phyloP scores from a whole-genome alignment of 768 basidiomycete genomes.

The Ramaria sp. region DNA sequence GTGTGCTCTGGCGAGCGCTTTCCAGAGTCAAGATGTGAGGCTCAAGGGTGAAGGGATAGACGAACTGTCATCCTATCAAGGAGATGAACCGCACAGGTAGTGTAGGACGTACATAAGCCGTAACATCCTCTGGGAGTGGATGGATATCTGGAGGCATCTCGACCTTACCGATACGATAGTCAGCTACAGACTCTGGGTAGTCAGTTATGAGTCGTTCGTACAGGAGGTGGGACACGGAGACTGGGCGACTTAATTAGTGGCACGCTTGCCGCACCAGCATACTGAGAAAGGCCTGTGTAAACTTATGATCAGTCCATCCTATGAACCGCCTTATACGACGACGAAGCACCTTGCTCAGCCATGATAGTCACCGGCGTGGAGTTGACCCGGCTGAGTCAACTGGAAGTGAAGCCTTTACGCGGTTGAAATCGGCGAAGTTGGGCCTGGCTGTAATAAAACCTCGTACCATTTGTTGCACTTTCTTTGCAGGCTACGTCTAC shows the following conservation, averaged over 20 bases:
- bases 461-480: neutral
- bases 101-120: constrained; percentile 59
- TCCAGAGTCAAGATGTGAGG: constrained; percentile 71
- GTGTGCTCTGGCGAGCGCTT: constrained; percentile 55
- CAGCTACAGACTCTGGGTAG: neutral
- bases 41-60: constrained; percentile 92
- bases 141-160: constrained; percentile 86
- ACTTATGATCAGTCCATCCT: neutral
- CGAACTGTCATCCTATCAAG: constrained; percentile 51
- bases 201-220: constrained; percentile 21
- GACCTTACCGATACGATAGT: constrained; percentile 38
- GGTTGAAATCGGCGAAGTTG: no score
- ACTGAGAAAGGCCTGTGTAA: constrained; percentile 45
- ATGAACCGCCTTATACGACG: neutral
- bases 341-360: neutral
- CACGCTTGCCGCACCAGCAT: constrained; percentile 61
- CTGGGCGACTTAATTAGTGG: constrained; percentile 92
- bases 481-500: no score
- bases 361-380: neutral
- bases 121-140: constrained; percentile 84
- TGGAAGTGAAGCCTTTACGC: neutral
- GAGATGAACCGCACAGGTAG: constrained; percentile 9
- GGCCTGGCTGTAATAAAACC: no score
- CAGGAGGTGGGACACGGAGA: constrained; percentile 74
- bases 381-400: neutral